Evolutionary conservation across 169 alveolate genomes (phyloP), one percentile per base, ranked within the genome.

Genomic region (Plasmodium inui): DNA sequence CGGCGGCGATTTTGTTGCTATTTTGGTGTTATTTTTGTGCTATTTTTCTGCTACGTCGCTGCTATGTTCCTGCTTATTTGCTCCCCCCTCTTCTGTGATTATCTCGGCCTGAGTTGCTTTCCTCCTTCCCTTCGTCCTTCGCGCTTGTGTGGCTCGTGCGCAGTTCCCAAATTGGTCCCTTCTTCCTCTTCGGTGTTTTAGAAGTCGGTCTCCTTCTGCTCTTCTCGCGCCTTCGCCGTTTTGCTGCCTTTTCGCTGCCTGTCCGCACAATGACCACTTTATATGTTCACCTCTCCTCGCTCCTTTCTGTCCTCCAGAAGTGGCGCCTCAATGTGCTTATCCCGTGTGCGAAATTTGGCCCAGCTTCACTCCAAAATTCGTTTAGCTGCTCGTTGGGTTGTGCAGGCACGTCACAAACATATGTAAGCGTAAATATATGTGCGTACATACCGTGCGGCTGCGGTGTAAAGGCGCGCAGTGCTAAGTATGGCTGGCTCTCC

Each of bases 351-450:
- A 5, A 19, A 22, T 3, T 61, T 22, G 28, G 74, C 32, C 74
- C 10, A n/a, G 74, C 6, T 61, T 5, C 74, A 61, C 74, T 61
- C 14, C 74, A 8, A 8, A 46, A n/a, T 61, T n/a, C 32, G 74
- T n/a, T 61, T 61, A 22, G 12, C 34, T 22, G 32, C 9, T 61
- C 74, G 28, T 61, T 61, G 32, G 34, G 74, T 22, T n/a, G 50
- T 73, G 53, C 26, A 78, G 14, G 28, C 53, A 28, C 30, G 7
- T 34, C 32, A 78, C n/a, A 46, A 30, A 74, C 79, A 70, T 28
- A 70, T 70, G 39, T 17, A 32, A 73, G 22, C 84, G 44, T 78
- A 78, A 1, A 26, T 78, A 78, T 12, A 78, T 78, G 53, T 78
- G 30, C 61, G 30, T 78, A 28, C 53, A 78, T 78, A 19, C 34